Evolutionary conservation across 2,329 filamentous ascomycete genomes (phyloP).

Genomic region (Mycogone perniciosa): DNA sequence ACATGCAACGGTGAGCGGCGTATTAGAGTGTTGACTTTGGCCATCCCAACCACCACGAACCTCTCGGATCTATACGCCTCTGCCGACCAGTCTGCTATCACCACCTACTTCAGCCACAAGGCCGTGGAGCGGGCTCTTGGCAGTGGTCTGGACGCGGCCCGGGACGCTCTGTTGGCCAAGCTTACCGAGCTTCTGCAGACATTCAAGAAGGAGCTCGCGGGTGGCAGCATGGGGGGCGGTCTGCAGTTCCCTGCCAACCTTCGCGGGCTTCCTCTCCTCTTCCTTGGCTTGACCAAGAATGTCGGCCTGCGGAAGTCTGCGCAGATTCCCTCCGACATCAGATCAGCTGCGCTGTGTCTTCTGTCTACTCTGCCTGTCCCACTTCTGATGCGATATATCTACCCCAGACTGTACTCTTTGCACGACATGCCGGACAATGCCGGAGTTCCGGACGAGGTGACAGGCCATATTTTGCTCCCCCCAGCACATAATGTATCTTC

Average conservation of each 20-base stretch:
- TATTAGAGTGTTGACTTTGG: constrained; percentile 89
- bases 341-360: constrained; percentile 85
- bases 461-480: constrained; percentile 83
- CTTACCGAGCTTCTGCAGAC: constrained; percentile 87
- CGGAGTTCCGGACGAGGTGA: constrained; percentile 76
- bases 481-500: constrained; percentile 81
- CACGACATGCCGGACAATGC: constrained; percentile 96
- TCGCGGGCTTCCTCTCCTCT: constrained; percentile 78
- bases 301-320: constrained; percentile 87
- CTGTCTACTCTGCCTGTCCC: constrained; percentile 91
- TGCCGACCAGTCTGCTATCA: constrained; percentile 88
- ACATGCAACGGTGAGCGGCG: constrained; percentile 95
- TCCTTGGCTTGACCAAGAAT: constrained; percentile 93
- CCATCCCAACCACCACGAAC: constrained; percentile 85
- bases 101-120: constrained; percentile 94
- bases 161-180: constrained; percentile 87
- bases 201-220: constrained; percentile 93
- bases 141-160: constrained; percentile 80
- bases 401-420: constrained; percentile 75
- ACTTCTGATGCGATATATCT: constrained; percentile 88
- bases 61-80: constrained; percentile 89
- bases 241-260: constrained; percentile 93
- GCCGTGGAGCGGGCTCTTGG: constrained; percentile 86
- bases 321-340: constrained; percentile 88
- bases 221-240: constrained; percentile 90